phyloP scores from a whole-genome alignment of 75 land plant species.

The Sequoia sempervirens region DNA sequence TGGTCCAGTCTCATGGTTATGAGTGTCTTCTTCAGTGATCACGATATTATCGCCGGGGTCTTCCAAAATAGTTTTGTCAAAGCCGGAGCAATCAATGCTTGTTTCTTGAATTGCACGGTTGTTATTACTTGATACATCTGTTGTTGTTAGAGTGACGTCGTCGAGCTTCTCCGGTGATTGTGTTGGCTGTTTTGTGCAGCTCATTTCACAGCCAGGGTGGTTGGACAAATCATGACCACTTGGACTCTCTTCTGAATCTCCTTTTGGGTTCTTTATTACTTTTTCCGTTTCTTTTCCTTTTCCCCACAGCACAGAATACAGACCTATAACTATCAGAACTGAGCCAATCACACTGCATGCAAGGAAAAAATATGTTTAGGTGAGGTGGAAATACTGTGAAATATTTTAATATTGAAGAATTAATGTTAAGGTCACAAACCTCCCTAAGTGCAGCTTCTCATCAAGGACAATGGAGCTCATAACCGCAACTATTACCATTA shows the following conservation, averaged over 20 bases:
- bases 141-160: too few species aligned
- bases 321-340: constrained; percentile 33
- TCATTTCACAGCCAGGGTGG: background rate
- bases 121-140: background rate
- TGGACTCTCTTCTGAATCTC: background rate
- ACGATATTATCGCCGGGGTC: background rate
- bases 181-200: background rate
- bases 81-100: background rate
- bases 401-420: background rate
- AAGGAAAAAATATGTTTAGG: background rate
- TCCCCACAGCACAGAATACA: constrained; percentile 49
- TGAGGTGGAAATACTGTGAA: background rate
- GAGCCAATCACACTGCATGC: constrained; percentile 38
- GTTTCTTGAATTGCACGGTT: too few species aligned
- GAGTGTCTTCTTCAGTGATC: too few species aligned
- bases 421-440: constrained; percentile 25
- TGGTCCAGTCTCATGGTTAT: too few species aligned
- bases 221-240: background rate
- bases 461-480: constrained; percentile 43
- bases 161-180: background rate
- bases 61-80: background rate
- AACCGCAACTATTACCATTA: constrained; percentile 55
- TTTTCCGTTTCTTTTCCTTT: constrained; percentile 21
- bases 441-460: constrained; percentile 67
- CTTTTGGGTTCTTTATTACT: background rate